Conservation (phyloP, 106 monocot genomes). For the Dendrobium huoshanense region DNA sequence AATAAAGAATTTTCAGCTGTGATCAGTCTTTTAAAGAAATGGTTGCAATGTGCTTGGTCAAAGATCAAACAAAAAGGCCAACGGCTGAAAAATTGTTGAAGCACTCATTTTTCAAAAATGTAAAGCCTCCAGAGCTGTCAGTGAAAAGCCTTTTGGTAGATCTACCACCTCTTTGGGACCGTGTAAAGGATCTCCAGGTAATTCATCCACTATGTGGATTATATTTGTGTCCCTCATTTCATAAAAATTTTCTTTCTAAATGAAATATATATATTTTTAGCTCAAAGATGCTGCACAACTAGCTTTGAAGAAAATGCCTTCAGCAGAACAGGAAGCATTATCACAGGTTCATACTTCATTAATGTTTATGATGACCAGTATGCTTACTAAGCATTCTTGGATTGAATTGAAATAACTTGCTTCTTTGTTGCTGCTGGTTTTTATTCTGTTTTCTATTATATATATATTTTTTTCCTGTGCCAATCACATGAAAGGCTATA, state of each 20-base stretch:
- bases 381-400: neutral
- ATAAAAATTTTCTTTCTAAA: neutral
- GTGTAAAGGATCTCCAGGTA: constrained; percentile 91
- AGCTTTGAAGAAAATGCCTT: constrained; percentile 95
- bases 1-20: constrained; percentile 61
- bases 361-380: neutral
- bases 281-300: constrained; percentile 90
- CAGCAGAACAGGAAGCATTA: constrained; percentile 91
- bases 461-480: neutral
- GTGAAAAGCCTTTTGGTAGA: constrained; percentile 59
- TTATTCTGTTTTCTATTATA: neutral
- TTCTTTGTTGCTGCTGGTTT: neutral
- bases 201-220: constrained; percentile 5
- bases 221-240: neutral
- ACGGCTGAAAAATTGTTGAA: constrained; percentile 86
- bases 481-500: neutral
- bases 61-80: constrained; percentile 98
- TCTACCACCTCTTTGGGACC: constrained; percentile 89
- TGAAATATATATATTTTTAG: constrained; percentile 24
- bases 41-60: constrained; percentile 99
- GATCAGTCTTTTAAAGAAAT: constrained; percentile 97
- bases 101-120: constrained; percentile 82
- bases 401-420: neutral
- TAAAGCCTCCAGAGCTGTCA: constrained; percentile 67
- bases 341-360: constrained; percentile 46